Evolutionary conservation across 1,284 basidiomycete species (phyloP).

Genomic region (Phlebopus sp.): DNA sequence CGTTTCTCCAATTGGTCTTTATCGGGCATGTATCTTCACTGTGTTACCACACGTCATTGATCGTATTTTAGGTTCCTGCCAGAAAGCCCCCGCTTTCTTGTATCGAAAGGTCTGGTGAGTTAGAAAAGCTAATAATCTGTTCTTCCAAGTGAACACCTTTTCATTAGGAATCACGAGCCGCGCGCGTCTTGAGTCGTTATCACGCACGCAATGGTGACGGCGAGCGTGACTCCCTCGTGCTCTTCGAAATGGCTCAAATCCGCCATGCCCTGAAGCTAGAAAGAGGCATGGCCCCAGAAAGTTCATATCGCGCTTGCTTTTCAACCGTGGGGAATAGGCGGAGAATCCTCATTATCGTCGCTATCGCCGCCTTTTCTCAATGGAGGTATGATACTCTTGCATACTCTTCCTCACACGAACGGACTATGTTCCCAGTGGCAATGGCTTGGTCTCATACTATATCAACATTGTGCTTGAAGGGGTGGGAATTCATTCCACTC

Average conservation of each 20-base stretch:
- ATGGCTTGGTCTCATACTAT: slow-evolving; percentile 67
- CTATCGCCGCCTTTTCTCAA: slow-evolving; percentile 59
- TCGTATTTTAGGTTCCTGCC: slow-evolving; percentile 53
- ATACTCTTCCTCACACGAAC: not conserved
- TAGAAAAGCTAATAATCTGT: not conserved
- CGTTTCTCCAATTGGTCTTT: slow-evolving; percentile 46
- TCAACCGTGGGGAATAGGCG: slow-evolving; percentile 57
- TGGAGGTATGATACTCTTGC: slow-evolving; percentile 49
- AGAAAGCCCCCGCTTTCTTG: slow-evolving; percentile 67
- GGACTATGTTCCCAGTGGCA: slow-evolving; percentile 40
- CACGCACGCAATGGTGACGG: slow-evolving; percentile 52
- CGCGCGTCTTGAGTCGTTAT: slow-evolving; percentile 56
- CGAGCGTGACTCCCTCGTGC: slow-evolving; percentile 52
- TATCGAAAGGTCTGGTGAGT: slow-evolving; percentile 56
- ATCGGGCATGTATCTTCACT: slow-evolving; percentile 2
- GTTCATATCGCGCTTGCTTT: slow-evolving; percentile 51
- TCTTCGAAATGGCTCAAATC: slow-evolving; percentile 62
- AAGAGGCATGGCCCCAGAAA: slow-evolving; percentile 45
- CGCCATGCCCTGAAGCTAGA: slow-evolving; percentile 60
- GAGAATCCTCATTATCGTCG: slow-evolving; percentile 56
- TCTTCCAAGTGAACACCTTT: not conserved
- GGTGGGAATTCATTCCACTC: slow-evolving; percentile 50
- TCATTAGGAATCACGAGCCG: slow-evolving; percentile 48
- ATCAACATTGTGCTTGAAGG: slow-evolving; percentile 62
- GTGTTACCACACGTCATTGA: slow-evolving; percentile 1